A percentile compares a stretch with the other conserved stretches of the same genome.
phyloP scores from a whole-genome alignment of 2,329 filamentous ascomycete species.

The Hymenoscyphus salicellus region DNA sequence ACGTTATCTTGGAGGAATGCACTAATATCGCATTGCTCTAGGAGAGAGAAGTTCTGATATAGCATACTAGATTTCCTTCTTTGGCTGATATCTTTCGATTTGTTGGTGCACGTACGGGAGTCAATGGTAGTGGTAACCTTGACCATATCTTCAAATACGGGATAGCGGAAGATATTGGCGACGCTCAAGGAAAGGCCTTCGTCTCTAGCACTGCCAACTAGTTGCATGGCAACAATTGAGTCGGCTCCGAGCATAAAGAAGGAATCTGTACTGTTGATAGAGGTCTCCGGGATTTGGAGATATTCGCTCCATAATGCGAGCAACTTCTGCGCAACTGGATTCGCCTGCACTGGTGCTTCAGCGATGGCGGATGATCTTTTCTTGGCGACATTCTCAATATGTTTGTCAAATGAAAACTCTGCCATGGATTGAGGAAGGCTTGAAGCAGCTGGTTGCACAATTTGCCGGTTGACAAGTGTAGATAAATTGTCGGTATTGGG shows the following conservation, averaged over 20 bases:
- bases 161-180: conserved; percentile 41
- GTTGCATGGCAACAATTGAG: conserved; percentile 39
- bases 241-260: conserved; percentile 40
- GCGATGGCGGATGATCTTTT: background rate
- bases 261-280: conserved; percentile 38
- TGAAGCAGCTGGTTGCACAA: background rate
- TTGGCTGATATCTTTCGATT: background rate
- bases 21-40: conserved; percentile 29
- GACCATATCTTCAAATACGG: conserved; percentile 45
- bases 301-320: conserved; percentile 20
- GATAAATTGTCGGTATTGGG: background rate
- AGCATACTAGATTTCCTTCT: conserved; percentile 6
- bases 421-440: conserved; percentile 6
- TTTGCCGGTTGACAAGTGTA: background rate
- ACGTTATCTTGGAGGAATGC: conserved; percentile 18
- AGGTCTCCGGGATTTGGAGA: conserved; percentile 19
- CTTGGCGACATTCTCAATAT: background rate
- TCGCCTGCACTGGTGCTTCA: background rate
- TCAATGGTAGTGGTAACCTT: conserved; percentile 31
- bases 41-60: conserved; percentile 17
- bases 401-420: conserved; percentile 9
- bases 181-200: conserved; percentile 39
- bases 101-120: conserved; percentile 16
- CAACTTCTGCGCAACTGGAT: conserved; percentile 15
- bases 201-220: conserved; percentile 40